Base-by-base conservation (phyloP, 2,329 filamentous ascomycete species). In the Apiospora koreana region DNA sequence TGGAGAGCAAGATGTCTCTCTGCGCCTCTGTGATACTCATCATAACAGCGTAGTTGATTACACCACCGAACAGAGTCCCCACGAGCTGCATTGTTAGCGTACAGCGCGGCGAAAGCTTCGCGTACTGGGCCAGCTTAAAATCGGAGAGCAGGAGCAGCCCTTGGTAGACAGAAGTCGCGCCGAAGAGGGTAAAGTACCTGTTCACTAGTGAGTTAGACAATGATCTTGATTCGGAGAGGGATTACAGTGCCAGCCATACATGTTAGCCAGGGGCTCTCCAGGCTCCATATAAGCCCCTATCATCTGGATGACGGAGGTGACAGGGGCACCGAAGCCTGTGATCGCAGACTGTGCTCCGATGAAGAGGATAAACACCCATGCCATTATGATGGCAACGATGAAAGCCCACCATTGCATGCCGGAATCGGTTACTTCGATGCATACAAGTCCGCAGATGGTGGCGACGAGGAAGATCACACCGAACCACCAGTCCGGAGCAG, bases 211-310 rank as follows among this genome's bases (percentile, higher is more conserved):
- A 14, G 41, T 43, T 16, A 43, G 65, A 46, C 7, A n/a, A 18
- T 9, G 16, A 7, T 16, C 10, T 9, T 2, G 4, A 8, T n/a
- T 43, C 3, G 10, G 21, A 21, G 65, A 35, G 12, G 28, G 38
- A 1, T 3, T 41, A 46, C 9, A 25, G 25, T 16, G 38, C 21
- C 9, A 23, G 31, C 9, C 54, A 9, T 62, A 62, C 77, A 85
- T 81, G 70, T 85, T 83, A 10, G 81, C 81, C 6, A 85, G 72
- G 1, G 79, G 82, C 46, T 76, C 77, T 1, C 80, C 77, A 0
- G 81, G 84, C 68, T 82, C 80, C 69, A 87, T 77, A 43, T 86
- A 84, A 25, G 84, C 86, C 3, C 81, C 85, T 28, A 87, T 75
- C 80, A 86, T 83, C 74, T 87, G 84, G 12, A 82, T 79, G 65